phyloP scores from a whole-genome alignment of 2,329 filamentous ascomycete species.

The Ploettnerulaceae sp. region DNA sequence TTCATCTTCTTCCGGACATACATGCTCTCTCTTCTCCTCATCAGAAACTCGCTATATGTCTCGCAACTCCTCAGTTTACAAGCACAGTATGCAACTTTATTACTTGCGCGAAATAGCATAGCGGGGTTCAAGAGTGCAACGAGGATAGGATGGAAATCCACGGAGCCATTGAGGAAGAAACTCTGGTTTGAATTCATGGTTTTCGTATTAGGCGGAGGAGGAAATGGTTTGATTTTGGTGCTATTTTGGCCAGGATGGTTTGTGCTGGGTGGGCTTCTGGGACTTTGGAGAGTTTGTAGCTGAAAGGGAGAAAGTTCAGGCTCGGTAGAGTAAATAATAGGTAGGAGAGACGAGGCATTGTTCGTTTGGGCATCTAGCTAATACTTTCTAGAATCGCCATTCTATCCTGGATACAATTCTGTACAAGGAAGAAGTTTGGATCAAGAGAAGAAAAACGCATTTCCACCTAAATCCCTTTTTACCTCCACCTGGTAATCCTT shows the following conservation, averaged over 20 bases:
- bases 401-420: too few species aligned
- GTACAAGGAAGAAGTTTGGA: too few species aligned
- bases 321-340: neutral
- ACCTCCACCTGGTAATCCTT: slow-evolving; percentile 76
- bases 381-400: too few species aligned
- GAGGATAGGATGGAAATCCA: slow-evolving; percentile 18
- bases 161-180: slow-evolving; percentile 24
- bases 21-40: slow-evolving; percentile 19
- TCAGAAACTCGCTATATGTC: slow-evolving; percentile 19
- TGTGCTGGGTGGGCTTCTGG: slow-evolving; percentile 21
- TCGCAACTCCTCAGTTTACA: slow-evolving; percentile 14
- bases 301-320: slow-evolving; percentile 21
- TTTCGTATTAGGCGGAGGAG: slow-evolving; percentile 30
- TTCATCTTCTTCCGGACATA: slow-evolving; percentile 21
- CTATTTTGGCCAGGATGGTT: slow-evolving; percentile 35
- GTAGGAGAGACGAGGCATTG: neutral
- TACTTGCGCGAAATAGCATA: neutral
- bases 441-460: slow-evolving; percentile 86
- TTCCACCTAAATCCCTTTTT: slow-evolving; percentile 79
- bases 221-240: slow-evolving; percentile 26
- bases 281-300: slow-evolving; percentile 14
- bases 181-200: slow-evolving; percentile 29
- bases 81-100: neutral
- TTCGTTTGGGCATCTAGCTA: neutral
- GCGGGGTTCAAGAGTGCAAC: neutral